These are phyloP conservation scores for Phylloporus scabripes DNA, from an alignment of 768 basidiomycete species.

Conservation along the genomic window DNA sequence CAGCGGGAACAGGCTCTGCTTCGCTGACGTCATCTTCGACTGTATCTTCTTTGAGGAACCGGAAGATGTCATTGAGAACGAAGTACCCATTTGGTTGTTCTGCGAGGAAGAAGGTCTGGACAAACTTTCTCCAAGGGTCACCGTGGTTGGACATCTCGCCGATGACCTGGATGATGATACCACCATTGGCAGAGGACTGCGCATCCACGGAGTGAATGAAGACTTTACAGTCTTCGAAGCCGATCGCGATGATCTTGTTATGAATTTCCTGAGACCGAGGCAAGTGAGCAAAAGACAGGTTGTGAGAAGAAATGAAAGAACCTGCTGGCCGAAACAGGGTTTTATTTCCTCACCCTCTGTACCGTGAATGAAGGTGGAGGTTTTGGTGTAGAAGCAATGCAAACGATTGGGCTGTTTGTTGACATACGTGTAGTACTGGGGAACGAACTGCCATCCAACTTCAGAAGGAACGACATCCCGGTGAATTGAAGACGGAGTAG, in stretches of 20 bases:
- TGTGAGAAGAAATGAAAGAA: constrained; percentile 33
- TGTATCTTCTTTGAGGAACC: constrained; percentile 94
- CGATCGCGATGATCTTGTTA: constrained; percentile 89
- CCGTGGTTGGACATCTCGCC: constrained; percentile 96
- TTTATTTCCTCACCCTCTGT: constrained; percentile 93
- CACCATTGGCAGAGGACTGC: constrained; percentile 89
- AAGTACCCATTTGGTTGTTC: constrained; percentile 99
- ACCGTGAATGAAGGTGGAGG: constrained; percentile 94
- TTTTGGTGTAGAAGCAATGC: constrained; percentile 99
- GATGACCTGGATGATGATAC: constrained; percentile 98
- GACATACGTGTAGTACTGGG: constrained; percentile 98
- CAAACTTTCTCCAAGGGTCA: constrained; percentile 95
- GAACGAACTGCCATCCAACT: constrained; percentile 99
- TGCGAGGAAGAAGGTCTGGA: constrained; percentile 99
- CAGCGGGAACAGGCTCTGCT: constrained; percentile 32
- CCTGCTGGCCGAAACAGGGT: constrained; percentile 91
- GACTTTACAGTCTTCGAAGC: constrained; percentile 95
- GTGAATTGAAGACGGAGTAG: constrained; percentile 42
- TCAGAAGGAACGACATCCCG: constrained; percentile 81
- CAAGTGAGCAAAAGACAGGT: constrained; percentile 3
- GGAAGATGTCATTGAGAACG: constrained; percentile 99
- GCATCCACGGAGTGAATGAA: constrained; percentile 99
- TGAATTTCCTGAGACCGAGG: constrained; percentile 76
- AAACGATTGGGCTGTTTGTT: constrained; percentile 96
- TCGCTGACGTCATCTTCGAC: constrained; percentile 73